Evolutionary conservation across 495 filamentous ascomycete genomes (phyloP).

Genomic region (Chaetomium cochliodes): DNA sequence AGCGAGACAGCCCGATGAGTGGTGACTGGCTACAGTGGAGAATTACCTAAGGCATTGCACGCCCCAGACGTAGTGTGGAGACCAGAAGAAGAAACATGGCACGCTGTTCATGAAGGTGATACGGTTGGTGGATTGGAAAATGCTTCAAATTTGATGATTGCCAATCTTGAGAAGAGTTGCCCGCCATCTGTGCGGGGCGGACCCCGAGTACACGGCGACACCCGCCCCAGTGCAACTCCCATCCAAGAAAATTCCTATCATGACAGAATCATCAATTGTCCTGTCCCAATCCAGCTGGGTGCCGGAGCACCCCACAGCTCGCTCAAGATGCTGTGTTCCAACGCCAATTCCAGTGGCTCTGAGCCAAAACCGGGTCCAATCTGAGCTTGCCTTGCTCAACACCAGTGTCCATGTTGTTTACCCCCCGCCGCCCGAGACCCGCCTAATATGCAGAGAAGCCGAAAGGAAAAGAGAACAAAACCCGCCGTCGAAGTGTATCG

Average conservation of each 20-base stretch:
- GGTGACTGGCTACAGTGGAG: background rate
- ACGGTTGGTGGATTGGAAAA: conserved; percentile 21
- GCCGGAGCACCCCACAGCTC: conserved; percentile 17
- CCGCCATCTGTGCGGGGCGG: conserved; percentile 2
- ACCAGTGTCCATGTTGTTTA: conserved; percentile 17
- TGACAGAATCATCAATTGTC: conserved; percentile 29
- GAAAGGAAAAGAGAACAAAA: conserved; percentile 39
- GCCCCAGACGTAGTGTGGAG: conserved; percentile 8
- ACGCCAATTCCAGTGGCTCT: conserved; percentile 23
- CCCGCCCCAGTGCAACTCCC: conserved; percentile 13
- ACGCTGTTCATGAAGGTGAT: background rate
- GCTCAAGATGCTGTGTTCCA: conserved; percentile 16
- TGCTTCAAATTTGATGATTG: conserved; percentile 19
- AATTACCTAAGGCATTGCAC: background rate
- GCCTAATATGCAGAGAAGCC: conserved; percentile 35
- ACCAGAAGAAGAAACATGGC: conserved; percentile 8
- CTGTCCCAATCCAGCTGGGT: conserved; percentile 10
- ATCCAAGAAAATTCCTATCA: conserved; percentile 23
- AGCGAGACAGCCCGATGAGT: conserved; percentile 6
- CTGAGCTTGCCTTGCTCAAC: conserved; percentile 20
- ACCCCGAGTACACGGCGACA: conserved; percentile 7
- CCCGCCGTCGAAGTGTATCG: conserved; percentile 39
- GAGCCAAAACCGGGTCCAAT: conserved; percentile 21
- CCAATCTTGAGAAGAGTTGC: conserved; percentile 22
- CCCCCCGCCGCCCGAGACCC: conserved; percentile 14